Evolutionary conservation across 2,329 filamentous ascomycete species (phyloP), one percentile per base, ranked within the genome.

Genomic region (Pseudogymnoascus sp.): DNA sequence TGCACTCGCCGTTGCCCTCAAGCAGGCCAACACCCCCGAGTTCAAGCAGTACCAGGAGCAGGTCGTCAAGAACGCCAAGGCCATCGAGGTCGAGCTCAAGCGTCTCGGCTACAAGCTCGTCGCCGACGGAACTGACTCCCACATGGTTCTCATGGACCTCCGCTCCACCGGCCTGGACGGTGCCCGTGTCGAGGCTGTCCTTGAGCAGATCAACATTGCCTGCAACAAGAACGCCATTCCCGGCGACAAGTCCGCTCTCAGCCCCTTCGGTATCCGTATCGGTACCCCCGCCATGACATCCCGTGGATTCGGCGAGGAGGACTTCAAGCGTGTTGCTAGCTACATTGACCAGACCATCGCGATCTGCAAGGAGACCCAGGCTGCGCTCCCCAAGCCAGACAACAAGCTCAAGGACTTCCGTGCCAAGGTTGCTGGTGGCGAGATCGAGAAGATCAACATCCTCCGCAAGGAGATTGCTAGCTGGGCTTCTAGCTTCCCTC

Each of bases 381-480:
- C 75, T 64, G 80, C 83, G 67, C 85, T 97, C 25, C 93, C 94
- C 76, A 97, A 97, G 86, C 90, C 94, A 78, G 91, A 91, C 73
- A 99, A 97, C 87, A 97, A 95, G 87, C 90, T 96, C 77, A 97
- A 97, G 87, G 94, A 99, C 83, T 97, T 99, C 89, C 95, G 93
- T 84, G 87, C 86, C 75, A 93, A 91, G 84, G 91, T 96, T 65
- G 85, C 89, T 63, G 80, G 82, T 68, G 92, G 91, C 67, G 84
- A 88, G 73, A 82, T 96, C 58, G 78, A 84, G 65, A 90, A 92
- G 81, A 93, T 99, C 79, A 87, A 89, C 75, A 84, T 83, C 69
- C 83, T 96, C 75, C 90, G 87, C 81, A 89, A 91, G 81, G 93
- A 97, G 84, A 92, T 99, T 75, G 82, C 91, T 55, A 79, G 79